Base-by-base conservation (phyloP, 2,329 filamentous ascomycete species). In the Myriosclerotinia duriaeana region DNA sequence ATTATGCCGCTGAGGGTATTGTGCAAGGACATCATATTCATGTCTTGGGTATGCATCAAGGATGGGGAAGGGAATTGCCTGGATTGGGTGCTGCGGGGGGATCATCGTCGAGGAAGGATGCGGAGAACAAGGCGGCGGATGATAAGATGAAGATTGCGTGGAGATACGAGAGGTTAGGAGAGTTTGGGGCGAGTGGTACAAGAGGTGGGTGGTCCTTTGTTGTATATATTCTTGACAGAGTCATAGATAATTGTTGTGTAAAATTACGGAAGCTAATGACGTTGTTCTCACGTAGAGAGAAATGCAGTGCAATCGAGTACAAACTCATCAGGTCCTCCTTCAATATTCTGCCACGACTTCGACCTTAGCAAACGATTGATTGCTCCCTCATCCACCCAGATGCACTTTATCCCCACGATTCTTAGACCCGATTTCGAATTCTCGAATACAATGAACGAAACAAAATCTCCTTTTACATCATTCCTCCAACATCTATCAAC, bases 91-190 rank as follows among this genome's bases (percentile, higher is more conserved):
- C 82, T 1, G 79, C 74, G 12, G 77, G 58, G 76, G 70, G 78
- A 82, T 62, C 77, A 80, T 61, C 77, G 81, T 82, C 44, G 78
- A 80, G 53, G 66, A 73, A 75, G 12, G 76, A 75, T 53, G 74
- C 74, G 73, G 77, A 77, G 79, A 77, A 71, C 50, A 65, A 75
- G 20, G 71, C 76, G 3, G 74, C 78, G 2, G 82, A 83, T 17
- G 90, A 94, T 69, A 93, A 89, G 78, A 98, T 99, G 95, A 98
- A 97, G 80, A 99, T 99, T 80, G 95, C 95, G 4, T 99, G 95
- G 95, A 85, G 95, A 77, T 99, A 99, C 79, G 93, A 98, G 78
- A 85, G 87, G 44, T 78, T 98, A 64, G 90, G 90, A 20, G 89
- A 90, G 71, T 88, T 88, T 72, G 87, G 82, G 63, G 78, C 67